A percentile compares a stretch with the other conserved stretches of the same genome.
These are phyloP conservation scores for Oryza glaberrima DNA, from an alignment of 176 grass and related monocot genomes.

Conservation along the genomic window DNA sequence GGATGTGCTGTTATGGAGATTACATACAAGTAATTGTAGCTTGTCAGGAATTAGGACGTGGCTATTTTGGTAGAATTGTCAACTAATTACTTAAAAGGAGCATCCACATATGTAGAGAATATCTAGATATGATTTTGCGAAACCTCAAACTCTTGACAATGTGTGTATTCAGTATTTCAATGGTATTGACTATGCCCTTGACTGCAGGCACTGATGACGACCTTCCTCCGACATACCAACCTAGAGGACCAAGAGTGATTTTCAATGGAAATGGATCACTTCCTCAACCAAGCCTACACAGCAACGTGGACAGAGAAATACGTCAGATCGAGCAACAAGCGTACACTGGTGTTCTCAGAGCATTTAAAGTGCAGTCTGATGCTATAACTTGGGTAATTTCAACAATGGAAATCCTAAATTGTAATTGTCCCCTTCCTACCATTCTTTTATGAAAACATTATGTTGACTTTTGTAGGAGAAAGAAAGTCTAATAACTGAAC, in stretches of 20 bases:
- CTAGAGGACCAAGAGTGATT: conserved; percentile 49
- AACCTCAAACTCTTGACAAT: background rate
- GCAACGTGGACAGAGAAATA: conserved; percentile 75
- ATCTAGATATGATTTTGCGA: conserved; percentile 3
- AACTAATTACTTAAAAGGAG: background rate
- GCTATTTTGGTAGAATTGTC: background rate
- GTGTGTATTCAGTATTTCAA: conserved; percentile 7
- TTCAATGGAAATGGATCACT: conserved; percentile 63
- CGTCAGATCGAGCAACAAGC: conserved; percentile 89
- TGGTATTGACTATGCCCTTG: conserved; percentile 32
- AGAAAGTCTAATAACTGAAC: conserved; percentile 92
- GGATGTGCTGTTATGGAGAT: background rate
- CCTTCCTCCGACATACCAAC: conserved; percentile 53
- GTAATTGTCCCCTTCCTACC: conserved; percentile 9
- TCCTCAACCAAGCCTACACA: conserved; percentile 55
- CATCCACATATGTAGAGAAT: background rate
- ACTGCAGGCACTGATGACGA: conserved; percentile 89
- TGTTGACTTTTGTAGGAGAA: conserved; percentile 69
- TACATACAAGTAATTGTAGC: background rate
- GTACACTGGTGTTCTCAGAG: conserved; percentile 91
- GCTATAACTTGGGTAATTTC: conserved; percentile 83
- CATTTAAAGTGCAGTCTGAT: conserved; percentile 99
- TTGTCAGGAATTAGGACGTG: background rate
- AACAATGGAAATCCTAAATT: background rate
- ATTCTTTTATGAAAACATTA: conserved; percentile 30